Base-by-base conservation (phyloP, 2,329 filamentous ascomycete genomes). In the Fusarium virguliforme region DNA sequence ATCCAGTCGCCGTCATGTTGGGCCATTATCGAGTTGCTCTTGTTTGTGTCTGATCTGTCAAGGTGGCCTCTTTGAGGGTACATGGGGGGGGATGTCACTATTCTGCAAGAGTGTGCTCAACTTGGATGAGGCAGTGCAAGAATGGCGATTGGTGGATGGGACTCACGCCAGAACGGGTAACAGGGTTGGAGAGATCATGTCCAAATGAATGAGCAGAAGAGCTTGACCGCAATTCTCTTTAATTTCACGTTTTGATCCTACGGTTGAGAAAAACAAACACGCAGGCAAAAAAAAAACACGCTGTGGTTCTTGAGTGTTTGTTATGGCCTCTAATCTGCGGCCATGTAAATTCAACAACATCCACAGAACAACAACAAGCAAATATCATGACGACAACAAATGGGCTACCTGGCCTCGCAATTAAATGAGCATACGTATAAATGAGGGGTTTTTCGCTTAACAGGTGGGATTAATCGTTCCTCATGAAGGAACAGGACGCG, bases 111-210 rank as follows among this genome's bases (percentile, higher is more conserved):
- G 13, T 18, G 22, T 43, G 24, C 38, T 43, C 18, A 8, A 28
- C 37, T 22, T 37, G 37, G 54, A 57, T 8, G 54, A 43, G 54
- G 54, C 54, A 43, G 54, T 57, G 54, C 54, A 41, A 24, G 3
- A 43, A 43, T 8, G 9, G 26, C 13, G 8, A 30, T 18, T 41
- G 37, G 54, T 9, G 30, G 37, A 43, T 26, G 54, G 38, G 22
- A n/a, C 53, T 57, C 54, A 32, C 50, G 37, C 50, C 22, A 26
- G 51, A 54, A 54, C 51, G 6, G 38, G 51, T 50, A 18, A 26
- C 51, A 54, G 32, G 51, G 51, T 54, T 54, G 32, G 6, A 12
- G 8, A 38, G 51, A 54, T 54, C 51, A 54, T 54, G 51, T 12
- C 32, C 34, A 12, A 38, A 18, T 54, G 32, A 30, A 38, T 54